Conservation (phyloP, 176 grass and related monocot genomes). For the Neostapfia colusana region DNA sequence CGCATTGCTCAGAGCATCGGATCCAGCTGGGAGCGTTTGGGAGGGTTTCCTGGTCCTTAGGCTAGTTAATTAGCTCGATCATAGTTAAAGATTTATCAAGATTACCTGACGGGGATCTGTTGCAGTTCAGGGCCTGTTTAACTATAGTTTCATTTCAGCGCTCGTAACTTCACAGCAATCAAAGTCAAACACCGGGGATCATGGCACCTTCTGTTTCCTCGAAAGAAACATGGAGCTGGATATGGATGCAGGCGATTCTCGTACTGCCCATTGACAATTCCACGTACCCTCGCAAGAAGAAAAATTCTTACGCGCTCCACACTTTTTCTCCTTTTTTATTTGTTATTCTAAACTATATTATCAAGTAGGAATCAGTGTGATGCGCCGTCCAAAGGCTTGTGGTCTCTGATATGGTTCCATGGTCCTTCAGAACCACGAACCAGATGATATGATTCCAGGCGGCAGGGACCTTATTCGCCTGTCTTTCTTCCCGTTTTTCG, state of each 20-base stretch:
- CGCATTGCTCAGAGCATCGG: constrained; percentile 7
- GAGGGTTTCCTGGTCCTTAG: too few species aligned
- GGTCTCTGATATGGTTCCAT: neutral
- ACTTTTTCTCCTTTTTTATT: neutral
- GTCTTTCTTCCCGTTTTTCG: neutral
- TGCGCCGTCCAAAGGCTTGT: neutral
- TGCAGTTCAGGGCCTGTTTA: neutral
- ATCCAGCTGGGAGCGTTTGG: neutral
- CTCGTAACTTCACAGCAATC: neutral
- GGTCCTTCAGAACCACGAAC: neutral
- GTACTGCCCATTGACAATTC: neutral
- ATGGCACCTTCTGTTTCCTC: constrained; percentile 6
- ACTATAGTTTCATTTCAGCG: neutral
- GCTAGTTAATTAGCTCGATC: neutral
- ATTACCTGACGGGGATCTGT: neutral
- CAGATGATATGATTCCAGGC: neutral
- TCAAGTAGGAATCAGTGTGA: neutral
- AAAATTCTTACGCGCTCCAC: neutral
- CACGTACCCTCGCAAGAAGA: neutral
- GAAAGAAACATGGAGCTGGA: neutral
- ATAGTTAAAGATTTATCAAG: neutral
- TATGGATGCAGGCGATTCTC: neutral
- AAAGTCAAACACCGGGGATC: constrained; percentile 7
- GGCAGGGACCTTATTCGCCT: neutral
- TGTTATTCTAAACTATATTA: neutral